Percentiles rank a stretch among this genome's conserved stretches.
Evolutionary conservation across 2,329 filamentous ascomycete species (phyloP).

Genomic region (Ophiostoma australiae): DNA sequence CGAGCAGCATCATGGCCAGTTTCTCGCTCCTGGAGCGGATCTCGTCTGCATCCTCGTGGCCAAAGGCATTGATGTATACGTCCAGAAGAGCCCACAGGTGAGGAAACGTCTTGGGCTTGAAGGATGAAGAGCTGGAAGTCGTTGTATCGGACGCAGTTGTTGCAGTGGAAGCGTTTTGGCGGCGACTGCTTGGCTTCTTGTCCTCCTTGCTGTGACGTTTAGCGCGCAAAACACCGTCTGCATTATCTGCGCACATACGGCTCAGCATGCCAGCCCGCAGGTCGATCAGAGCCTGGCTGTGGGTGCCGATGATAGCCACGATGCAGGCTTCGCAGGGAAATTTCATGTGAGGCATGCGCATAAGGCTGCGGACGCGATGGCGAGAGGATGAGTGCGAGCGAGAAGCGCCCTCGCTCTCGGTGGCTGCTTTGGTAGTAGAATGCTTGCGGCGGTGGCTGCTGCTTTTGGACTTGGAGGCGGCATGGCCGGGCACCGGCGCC

Average conservation of each 20-base stretch:
- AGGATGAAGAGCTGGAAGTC: neutral
- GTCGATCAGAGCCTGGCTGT: slow-evolving; percentile 40
- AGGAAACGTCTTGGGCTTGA: neutral
- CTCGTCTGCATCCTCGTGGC: slow-evolving; percentile 10
- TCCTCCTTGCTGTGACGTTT: neutral
- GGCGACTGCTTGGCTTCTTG: neutral
- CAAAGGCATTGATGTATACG: slow-evolving; percentile 40
- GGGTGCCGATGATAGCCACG: slow-evolving; percentile 45
- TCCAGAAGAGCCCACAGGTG: slow-evolving; percentile 39
- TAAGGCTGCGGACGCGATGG: neutral
- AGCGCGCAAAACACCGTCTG: neutral
- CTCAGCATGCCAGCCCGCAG: slow-evolving; percentile 43
- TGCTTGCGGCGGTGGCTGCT: neutral
- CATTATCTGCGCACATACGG: slow-evolving; percentile 31
- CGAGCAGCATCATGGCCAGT: slow-evolving; percentile 14
- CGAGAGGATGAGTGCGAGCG: neutral
- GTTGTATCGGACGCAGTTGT: neutral
- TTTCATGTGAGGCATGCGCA: slow-evolving; percentile 23
- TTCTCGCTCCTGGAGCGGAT: slow-evolving; percentile 18
- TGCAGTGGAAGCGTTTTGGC: neutral
- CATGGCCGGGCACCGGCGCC: slow-evolving; percentile 1
- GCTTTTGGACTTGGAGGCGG: neutral
- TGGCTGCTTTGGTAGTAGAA: neutral
- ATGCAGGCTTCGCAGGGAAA: slow-evolving; percentile 50
- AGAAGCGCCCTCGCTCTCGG: neutral